A percentile compares a stretch with the other conserved stretches of the same genome.
Conservation (phyloP, 2,329 filamentous ascomycete genomes). For the Talaromyces sp. region DNA sequence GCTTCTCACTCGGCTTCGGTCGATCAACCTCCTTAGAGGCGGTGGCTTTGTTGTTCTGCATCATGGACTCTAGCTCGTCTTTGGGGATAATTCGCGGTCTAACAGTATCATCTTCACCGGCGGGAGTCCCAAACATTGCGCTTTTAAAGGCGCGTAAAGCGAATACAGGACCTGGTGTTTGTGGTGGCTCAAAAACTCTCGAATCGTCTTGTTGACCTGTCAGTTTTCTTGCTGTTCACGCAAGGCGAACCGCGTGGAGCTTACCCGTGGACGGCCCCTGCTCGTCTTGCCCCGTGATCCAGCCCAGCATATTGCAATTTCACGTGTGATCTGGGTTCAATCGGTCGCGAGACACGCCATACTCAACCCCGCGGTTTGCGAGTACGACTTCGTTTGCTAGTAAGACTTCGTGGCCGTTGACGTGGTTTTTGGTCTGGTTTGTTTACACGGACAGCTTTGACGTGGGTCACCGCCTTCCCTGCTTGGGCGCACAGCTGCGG, state of each 20-base stretch:
- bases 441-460: slow-evolving; percentile 23
- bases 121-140: slow-evolving; percentile 60
- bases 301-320: slow-evolving; percentile 26
- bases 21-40: slow-evolving; percentile 7
- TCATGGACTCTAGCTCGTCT: background rate
- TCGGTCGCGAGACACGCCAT: background rate
- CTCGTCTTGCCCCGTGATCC: slow-evolving; percentile 28
- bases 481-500: slow-evolving; percentile 3
- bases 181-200: slow-evolving; percentile 55
- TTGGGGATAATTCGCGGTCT: slow-evolving; percentile 5
- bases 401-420: slow-evolving; percentile 16
- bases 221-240: slow-evolving; percentile 11
- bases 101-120: slow-evolving; percentile 39
- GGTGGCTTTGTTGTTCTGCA: background rate
- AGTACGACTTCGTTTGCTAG: slow-evolving; percentile 5
- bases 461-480: slow-evolving; percentile 11
- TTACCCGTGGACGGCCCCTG: slow-evolving; percentile 24
- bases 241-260: slow-evolving; percentile 6
- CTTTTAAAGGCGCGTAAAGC: slow-evolving; percentile 63
- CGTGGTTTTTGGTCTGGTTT: slow-evolving; percentile 25
- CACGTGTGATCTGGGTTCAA: background rate
- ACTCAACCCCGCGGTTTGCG: background rate
- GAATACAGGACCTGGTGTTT: slow-evolving; percentile 63
- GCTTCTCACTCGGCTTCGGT: slow-evolving; percentile 18
- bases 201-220: slow-evolving; percentile 33